Evolutionary conservation across 179 eudicot species (phyloP).

Genomic region (Silene noctiflora): DNA sequence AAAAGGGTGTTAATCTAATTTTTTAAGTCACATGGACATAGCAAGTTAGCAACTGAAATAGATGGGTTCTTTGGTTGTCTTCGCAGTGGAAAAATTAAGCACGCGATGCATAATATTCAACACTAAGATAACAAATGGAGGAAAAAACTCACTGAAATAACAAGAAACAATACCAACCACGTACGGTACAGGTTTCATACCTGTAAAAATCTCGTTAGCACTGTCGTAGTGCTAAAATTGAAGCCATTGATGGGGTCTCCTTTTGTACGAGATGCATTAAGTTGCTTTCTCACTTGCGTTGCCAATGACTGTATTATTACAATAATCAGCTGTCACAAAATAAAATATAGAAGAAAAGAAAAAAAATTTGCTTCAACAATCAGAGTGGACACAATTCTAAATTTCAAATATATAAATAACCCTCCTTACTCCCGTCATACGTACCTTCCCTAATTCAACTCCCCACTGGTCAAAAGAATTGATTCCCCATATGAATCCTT

Average conservation of each 20-base stretch:
- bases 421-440: neutral
- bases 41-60: too few species aligned
- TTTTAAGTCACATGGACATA: neutral
- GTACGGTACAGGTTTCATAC: slow-evolving; percentile 33
- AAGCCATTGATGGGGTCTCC: slow-evolving; percentile 75
- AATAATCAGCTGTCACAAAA: slow-evolving; percentile 3
- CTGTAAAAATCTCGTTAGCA: slow-evolving; percentile 68
- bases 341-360: neutral
- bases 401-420: neutral
- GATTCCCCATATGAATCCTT: slow-evolving; percentile 96
- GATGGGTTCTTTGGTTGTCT: too few species aligned
- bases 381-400: neutral
- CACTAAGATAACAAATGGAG: neutral
- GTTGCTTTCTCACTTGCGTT: slow-evolving; percentile 86
- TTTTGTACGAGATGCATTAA: slow-evolving; percentile 72
- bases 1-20: too few species aligned
- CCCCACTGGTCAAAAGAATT: slow-evolving; percentile 99
- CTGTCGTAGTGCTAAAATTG: slow-evolving; percentile 75
- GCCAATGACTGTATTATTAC: slow-evolving; percentile 74
- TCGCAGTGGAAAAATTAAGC: neutral
- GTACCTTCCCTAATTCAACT: slow-evolving; percentile 90
- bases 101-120: neutral
- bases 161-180: neutral
- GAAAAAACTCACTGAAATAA: neutral
- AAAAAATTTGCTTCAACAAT: neutral